Evolutionary conservation across 192 early-diverging fungal genomes (phyloP).

Genomic region (Entomortierella lignicola): DNA sequence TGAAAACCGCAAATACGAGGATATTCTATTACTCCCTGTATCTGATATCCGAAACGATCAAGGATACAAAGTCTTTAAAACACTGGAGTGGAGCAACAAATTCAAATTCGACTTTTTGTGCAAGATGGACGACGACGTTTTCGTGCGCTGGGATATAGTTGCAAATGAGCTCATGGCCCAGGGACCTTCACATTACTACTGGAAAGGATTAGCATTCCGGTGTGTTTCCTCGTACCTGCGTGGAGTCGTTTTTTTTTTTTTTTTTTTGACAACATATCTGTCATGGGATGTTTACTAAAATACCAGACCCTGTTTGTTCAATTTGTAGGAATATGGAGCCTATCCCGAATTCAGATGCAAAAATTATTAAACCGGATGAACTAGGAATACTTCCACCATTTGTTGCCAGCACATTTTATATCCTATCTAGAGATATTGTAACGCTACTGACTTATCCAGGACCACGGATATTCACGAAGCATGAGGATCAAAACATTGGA

Average conservation of each 20-base stretch:
- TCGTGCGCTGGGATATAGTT: constrained; percentile 68
- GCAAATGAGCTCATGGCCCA: constrained; percentile 55
- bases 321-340: constrained; percentile 64
- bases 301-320: constrained; percentile 21
- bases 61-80: constrained; percentile 65
- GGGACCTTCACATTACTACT: constrained; percentile 63
- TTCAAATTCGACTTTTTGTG: constrained; percentile 66
- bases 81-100: constrained; percentile 65
- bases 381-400: constrained; percentile 67
- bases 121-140: constrained; percentile 72
- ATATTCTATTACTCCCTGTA: constrained; percentile 61
- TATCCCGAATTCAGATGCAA: constrained; percentile 58
- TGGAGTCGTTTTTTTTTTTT: too few species aligned
- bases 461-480: constrained; percentile 64
- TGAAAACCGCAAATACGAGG: constrained; percentile 58
- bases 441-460: constrained; percentile 60
- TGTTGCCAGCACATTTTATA: constrained; percentile 66
- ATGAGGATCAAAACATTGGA: constrained; percentile 71
- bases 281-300: constrained; percentile 54
- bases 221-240: constrained; percentile 10
- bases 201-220: constrained; percentile 68
- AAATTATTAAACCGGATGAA: constrained; percentile 58
- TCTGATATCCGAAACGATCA: constrained; percentile 62
- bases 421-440: constrained; percentile 65
- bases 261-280: constrained; percentile 41